Conservation (phyloP, 1,284 basidiomycete species). For the Malassezia japonica region DNA sequence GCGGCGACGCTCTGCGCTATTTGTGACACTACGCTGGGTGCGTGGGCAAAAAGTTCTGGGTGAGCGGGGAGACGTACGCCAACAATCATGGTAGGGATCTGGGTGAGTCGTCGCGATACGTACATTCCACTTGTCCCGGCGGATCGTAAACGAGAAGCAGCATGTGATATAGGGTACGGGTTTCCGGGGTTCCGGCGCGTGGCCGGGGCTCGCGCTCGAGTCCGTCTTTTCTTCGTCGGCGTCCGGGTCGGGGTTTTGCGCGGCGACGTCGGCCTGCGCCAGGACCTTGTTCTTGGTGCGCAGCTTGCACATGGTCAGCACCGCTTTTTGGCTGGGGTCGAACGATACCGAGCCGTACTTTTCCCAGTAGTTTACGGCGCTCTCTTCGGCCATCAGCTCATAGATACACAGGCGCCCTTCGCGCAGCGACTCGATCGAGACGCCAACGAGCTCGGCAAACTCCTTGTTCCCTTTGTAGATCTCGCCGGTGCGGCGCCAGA, state of each 20-base stretch:
- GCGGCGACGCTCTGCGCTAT: too few relatives aligned
- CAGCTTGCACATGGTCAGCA: slow-evolving; percentile 83
- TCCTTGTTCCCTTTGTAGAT: slow-evolving; percentile 97
- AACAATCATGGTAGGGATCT: slow-evolving; percentile 23
- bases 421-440: slow-evolving; percentile 69
- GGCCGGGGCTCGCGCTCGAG: background rate
- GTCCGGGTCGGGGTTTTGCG: slow-evolving; percentile 8
- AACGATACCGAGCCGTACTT: slow-evolving; percentile 55
- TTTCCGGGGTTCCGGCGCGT: background rate
- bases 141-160: slow-evolving; percentile 89
- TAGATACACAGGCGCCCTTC: slow-evolving; percentile 91
- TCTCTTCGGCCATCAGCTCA: slow-evolving; percentile 66
- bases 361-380: slow-evolving; percentile 93
- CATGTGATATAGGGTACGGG: slow-evolving; percentile 67
- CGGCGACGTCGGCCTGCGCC: slow-evolving; percentile 6
- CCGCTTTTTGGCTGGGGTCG: slow-evolving; percentile 68
- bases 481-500: slow-evolving; percentile 93
- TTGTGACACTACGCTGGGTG: slow-evolving; percentile 30
- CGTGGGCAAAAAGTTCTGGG: slow-evolving; percentile 22
- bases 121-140: slow-evolving; percentile 57
- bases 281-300: slow-evolving; percentile 26
- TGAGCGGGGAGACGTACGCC: slow-evolving; percentile 15
- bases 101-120: background rate
- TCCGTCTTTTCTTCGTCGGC: background rate
- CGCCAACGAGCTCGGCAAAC: slow-evolving; percentile 75